These are phyloP conservation scores for Astrephomene gubernaculifera DNA, from an alignment of 139 green algal genomes.

Conservation along the genomic window DNA sequence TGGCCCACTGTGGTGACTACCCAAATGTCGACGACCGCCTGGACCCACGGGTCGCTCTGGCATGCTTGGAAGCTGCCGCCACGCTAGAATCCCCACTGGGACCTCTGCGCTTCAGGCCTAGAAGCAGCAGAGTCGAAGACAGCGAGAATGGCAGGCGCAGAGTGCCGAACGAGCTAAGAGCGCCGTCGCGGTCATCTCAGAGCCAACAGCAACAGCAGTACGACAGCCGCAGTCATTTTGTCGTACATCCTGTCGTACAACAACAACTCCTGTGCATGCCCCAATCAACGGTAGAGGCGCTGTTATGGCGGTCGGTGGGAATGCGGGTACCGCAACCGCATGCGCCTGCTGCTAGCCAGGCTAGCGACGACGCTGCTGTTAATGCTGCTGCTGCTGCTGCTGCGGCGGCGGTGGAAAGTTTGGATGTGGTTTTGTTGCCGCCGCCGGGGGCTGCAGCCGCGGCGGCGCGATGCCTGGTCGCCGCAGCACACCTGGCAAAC, in stretches of 20 bases:
- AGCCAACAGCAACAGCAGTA: neutral
- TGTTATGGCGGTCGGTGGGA: neutral
- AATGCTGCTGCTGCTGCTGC: neutral
- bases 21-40: neutral
- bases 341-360: too few relatives aligned
- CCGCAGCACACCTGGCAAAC: neutral
- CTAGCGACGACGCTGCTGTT: neutral
- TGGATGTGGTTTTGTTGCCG: too few relatives aligned
- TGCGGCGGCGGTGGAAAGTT: neutral
- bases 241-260: neutral
- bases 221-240: neutral
- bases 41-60: constrained; percentile 3
- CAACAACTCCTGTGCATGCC: too few relatives aligned
- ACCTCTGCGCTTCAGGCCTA: too few relatives aligned
- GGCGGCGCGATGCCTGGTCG: neutral
- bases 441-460: neutral
- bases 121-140: too few relatives aligned
- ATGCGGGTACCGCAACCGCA: neutral
- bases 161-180: too few relatives aligned
- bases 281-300: neutral
- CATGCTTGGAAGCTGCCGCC: constrained; percentile 19
- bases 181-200: neutral
- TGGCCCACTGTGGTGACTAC: neutral
- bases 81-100: neutral
- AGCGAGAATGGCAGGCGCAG: too few relatives aligned